phyloP scores from a whole-genome alignment of 106 monocot species.

The Allium sativum region DNA sequence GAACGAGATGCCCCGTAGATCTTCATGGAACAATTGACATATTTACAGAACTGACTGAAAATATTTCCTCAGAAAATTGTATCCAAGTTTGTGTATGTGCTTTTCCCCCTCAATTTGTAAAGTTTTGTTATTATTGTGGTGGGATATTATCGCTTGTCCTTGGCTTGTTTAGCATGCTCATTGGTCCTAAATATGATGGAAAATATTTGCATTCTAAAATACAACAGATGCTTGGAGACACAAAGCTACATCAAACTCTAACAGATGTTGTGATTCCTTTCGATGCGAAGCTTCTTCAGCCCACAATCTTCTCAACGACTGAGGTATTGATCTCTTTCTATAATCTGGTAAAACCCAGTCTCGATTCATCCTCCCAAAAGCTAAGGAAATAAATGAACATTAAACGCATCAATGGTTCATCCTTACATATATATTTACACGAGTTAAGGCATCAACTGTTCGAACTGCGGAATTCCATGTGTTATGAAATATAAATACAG shows the following conservation, averaged over 20 bases:
- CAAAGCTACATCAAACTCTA: slow-evolving; percentile 31
- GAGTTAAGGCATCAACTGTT: no score
- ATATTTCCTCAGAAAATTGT: background rate
- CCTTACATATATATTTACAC: no score
- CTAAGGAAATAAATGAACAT: no score
- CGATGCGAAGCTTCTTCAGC: slow-evolving; percentile 44
- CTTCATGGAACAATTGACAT: no score
- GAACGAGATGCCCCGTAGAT: no score
- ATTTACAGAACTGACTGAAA: background rate
- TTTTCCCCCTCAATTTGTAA: no score
- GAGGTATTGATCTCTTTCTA: slow-evolving; percentile 17
- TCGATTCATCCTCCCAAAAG: no score
- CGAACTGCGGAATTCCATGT: no score
- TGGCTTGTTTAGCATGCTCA: slow-evolving; percentile 2
- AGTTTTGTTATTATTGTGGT: background rate
- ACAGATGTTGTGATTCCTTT: slow-evolving; percentile 55
- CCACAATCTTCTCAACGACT: slow-evolving; percentile 43
- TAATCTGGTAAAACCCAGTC: no score
- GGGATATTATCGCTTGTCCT: slow-evolving; percentile 3
- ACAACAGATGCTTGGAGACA: slow-evolving; percentile 22
- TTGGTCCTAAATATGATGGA: slow-evolving; percentile 51
- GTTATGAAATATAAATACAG: no score
- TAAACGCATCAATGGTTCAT: no score
- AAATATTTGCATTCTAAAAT: slow-evolving; percentile 33
- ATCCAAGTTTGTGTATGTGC: no score